These are phyloP conservation scores for Melastoma malabathricum DNA, from an alignment of 345 rosid species.

Conservation along the genomic window DNA sequence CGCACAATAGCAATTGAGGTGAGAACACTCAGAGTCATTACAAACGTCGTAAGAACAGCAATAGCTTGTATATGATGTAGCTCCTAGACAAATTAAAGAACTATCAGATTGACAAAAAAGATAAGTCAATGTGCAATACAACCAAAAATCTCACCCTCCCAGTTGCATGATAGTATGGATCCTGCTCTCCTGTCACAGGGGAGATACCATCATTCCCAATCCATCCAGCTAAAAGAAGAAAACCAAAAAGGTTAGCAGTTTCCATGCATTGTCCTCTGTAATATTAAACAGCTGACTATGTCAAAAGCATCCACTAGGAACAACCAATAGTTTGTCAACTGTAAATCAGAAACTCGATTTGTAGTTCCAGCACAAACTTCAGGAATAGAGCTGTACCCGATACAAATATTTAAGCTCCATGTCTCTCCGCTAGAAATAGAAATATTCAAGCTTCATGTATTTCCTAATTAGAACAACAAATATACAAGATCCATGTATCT, in stretches of 20 bases:
- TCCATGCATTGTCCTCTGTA: background rate
- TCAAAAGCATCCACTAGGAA: background rate
- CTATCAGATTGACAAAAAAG: constrained; percentile 1
- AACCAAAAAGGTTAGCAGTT: constrained; percentile 10
- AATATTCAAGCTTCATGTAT: background rate
- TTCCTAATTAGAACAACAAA: background rate
- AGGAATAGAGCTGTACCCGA: too few relatives aligned
- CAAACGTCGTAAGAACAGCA: constrained; percentile 66
- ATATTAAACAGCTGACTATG: background rate
- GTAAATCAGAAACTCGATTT: too few relatives aligned
- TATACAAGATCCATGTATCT: background rate
- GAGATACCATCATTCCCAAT: constrained; percentile 81
- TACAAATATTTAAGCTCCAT: background rate
- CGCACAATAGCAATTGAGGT: constrained; percentile 88
- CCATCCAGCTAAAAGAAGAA: constrained; percentile 72
- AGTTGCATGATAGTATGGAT: constrained; percentile 61
- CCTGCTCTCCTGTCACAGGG: constrained; percentile 77
- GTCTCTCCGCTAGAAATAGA: too few relatives aligned
- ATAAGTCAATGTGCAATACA: constrained; percentile 2
- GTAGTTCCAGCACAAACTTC: too few relatives aligned
- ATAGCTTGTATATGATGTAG: constrained; percentile 58
- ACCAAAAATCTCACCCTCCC: constrained; percentile 55
- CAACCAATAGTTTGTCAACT: too few relatives aligned
- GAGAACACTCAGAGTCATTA: constrained; percentile 62
- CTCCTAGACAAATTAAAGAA: constrained; percentile 44